Evolutionary conservation across 2,329 filamentous ascomycete species (phyloP), one percentile per base, ranked within the genome.

Genomic region (Ceratocystis eucalypticola): DNA sequence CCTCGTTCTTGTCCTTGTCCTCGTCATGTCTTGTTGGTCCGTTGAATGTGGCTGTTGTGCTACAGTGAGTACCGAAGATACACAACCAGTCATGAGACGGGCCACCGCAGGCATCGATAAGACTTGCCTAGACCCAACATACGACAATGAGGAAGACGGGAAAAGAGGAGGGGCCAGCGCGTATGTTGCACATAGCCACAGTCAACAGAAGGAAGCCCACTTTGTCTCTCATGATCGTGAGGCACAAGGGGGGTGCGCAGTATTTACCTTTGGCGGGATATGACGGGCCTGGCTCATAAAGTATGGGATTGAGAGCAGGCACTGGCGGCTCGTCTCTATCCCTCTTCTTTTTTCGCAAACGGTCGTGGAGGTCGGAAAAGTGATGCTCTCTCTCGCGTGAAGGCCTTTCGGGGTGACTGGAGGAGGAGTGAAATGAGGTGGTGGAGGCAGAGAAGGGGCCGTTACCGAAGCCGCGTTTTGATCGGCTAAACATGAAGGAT

Each of bases 261-360:
- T 17, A 66, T 59, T 25, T 57, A 66, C 65, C 59, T 50, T 62
- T 66, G 25, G 65, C 57, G n/a, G 65, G 57, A 55, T 55, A 66
- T 28, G 57, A 62, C 12, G 57, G 46, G 17, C 65, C 65, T 8
- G 65, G 45, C 61, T 66, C 65, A 37, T 66, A 66, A n/a, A 66
- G 15, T 30, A 62, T 46, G 22, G 65, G 65, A 53, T 46, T 66
- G 22, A 66, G 46, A n/a, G 46, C 65, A 20, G 65, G 46, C 33
- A 53, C 57, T 2, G 57, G 28, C 33, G 37, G 57, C 22, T 62
- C 57, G 53, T 57, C 53, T 45, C 28, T 62, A 30, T 62, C 65
- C 37, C 45, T 66, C 33, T 44, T 62, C 46, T 62, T 62, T 22
- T 66, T 66, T 25, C 61, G 45, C 44, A 66, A 41, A 22, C 50